Evolutionary conservation across 176 grass and related monocot species (phyloP).

Genomic region (Pontederia crassipes): DNA sequence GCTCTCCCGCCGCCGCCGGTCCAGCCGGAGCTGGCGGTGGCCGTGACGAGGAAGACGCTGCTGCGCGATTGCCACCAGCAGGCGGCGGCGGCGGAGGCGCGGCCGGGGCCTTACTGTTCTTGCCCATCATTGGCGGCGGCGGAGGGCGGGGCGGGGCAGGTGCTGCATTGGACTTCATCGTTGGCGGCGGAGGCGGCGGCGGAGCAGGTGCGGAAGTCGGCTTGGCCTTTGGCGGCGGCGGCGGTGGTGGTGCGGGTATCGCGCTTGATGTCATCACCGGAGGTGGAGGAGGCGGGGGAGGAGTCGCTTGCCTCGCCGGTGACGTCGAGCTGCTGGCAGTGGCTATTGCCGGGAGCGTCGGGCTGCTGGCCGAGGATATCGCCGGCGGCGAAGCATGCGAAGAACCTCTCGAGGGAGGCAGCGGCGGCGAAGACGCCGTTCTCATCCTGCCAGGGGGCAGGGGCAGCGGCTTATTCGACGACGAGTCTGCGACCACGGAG

Average conservation of each 20-base stretch:
- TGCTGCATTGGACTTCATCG: neutral
- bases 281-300: neutral
- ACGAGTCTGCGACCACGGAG: neutral
- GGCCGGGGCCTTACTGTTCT: neutral
- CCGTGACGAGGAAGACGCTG: neutral
- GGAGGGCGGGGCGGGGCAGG: constrained; percentile 11
- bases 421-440: neutral
- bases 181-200: constrained; percentile 14
- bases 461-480: neutral
- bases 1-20: constrained; percentile 9
- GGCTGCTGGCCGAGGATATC: too few relatives aligned
- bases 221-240: neutral
- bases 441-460: constrained; percentile 6
- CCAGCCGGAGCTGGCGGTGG: constrained; percentile 14
- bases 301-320: constrained; percentile 3
- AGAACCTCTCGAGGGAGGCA: neutral
- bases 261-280: neutral
- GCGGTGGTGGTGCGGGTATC: neutral
- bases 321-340: neutral
- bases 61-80: neutral
- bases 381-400: too few relatives aligned
- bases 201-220: neutral
- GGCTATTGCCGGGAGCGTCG: neutral
- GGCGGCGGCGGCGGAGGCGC: constrained; percentile 28
- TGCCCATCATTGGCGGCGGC: constrained; percentile 2